These are phyloP conservation scores for Oryza glumipatula DNA, from an alignment of 176 grass and related monocot genomes.

Conservation along the genomic window DNA sequence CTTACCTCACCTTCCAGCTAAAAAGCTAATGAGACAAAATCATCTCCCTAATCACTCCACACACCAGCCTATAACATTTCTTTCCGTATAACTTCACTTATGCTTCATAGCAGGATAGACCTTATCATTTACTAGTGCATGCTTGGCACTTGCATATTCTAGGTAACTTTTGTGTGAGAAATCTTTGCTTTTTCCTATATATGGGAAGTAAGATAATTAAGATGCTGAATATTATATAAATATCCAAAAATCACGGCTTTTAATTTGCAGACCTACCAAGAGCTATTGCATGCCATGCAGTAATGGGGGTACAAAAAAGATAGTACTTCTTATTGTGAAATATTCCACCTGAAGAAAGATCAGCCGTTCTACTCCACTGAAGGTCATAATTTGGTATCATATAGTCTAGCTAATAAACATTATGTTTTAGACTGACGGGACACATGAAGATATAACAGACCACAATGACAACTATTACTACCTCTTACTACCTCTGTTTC, in stretches of 20 bases:
- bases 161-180: neutral
- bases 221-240: neutral
- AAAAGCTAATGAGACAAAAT: constrained; percentile 40
- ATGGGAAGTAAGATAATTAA: neutral
- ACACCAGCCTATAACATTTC: neutral
- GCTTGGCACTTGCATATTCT: neutral
- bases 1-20: constrained; percentile 1
- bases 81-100: neutral
- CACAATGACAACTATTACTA: too few species aligned
- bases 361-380: neutral
- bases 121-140: constrained; percentile 10
- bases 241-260: neutral
- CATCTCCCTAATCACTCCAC: constrained; percentile 15
- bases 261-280: neutral
- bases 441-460: too few species aligned
- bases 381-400: neutral
- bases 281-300: neutral
- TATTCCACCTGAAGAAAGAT: constrained; percentile 46
- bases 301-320: neutral
- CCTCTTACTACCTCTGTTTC: too few species aligned
- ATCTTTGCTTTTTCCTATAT: neutral
- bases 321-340: constrained; percentile 15
- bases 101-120: neutral
- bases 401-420: neutral
- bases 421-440: neutral